These are phyloP conservation scores for Mortierella sp. DNA, from an alignment of 371 early-diverging fungal genomes.

Conservation along the genomic window DNA sequence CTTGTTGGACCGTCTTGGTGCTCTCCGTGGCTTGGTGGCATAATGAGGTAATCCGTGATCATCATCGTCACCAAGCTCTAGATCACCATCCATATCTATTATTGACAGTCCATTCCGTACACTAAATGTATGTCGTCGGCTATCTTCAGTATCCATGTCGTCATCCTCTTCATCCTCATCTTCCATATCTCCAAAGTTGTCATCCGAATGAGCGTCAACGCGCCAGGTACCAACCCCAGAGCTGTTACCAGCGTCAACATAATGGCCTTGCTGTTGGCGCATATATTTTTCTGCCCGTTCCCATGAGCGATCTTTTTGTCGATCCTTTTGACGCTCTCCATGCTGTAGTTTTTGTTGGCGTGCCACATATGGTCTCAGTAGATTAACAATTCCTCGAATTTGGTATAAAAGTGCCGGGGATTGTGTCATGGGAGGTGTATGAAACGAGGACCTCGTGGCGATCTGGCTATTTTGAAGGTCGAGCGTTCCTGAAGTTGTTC, in stretches of 20 bases:
- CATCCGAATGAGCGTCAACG: slow-evolving; percentile 34
- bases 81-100: slow-evolving; percentile 25
- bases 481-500: slow-evolving; percentile 3
- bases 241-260: neutral
- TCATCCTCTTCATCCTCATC: slow-evolving; percentile 45
- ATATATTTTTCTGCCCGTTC: slow-evolving; percentile 52
- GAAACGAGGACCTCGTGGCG: slow-evolving; percentile 28
- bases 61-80: slow-evolving; percentile 15
- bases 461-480: slow-evolving; percentile 38
- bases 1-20: neutral
- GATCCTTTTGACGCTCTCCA: slow-evolving; percentile 40
- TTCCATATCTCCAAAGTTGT: slow-evolving; percentile 44
- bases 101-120: neutral
- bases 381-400: slow-evolving; percentile 44
- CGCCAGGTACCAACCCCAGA: slow-evolving; percentile 23
- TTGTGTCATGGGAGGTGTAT: slow-evolving; percentile 13
- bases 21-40: neutral
- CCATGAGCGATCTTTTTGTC: slow-evolving; percentile 49
- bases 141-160: slow-evolving; percentile 41
- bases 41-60: slow-evolving; percentile 9
- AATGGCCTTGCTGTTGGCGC: slow-evolving; percentile 27
- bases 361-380: slow-evolving; percentile 45
- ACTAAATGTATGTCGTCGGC: neutral
- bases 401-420: slow-evolving; percentile 36
- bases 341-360: slow-evolving; percentile 46